Evolutionary conservation across 257 asterid species (phyloP).

Genomic region (Ilex asprella): DNA sequence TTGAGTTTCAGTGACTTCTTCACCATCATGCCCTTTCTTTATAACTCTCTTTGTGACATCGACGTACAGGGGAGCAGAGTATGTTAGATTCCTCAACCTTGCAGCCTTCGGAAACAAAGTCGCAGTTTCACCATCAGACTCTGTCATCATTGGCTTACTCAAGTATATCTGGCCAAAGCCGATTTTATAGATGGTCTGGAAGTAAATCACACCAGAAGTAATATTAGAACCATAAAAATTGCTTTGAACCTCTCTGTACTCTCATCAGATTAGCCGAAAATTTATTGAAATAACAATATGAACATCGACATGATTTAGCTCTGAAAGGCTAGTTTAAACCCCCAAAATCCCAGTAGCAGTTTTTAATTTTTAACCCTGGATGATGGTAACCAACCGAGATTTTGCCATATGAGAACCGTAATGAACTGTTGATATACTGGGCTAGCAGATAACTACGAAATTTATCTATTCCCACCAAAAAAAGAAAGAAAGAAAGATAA

Average conservation of each 20-base stretch:
- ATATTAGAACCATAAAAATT: neutral
- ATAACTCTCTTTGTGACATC: constrained; percentile 84
- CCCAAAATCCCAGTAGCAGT: too few species aligned
- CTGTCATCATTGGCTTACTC: constrained; percentile 99
- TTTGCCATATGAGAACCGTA: too few species aligned
- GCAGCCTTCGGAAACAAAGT: constrained; percentile 99
- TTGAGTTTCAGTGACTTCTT: constrained; percentile 95
- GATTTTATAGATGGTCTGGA: constrained; percentile 89
- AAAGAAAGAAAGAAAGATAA: too few species aligned
- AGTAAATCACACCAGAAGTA: neutral
- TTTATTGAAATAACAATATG: too few species aligned
- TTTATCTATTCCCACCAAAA: too few species aligned
- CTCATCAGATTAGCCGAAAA: neutral
- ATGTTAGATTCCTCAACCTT: constrained; percentile 89
- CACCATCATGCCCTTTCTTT: constrained; percentile 97
- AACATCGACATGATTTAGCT: too few species aligned
- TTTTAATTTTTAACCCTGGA: too few species aligned
- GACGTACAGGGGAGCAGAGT: constrained; percentile 93
- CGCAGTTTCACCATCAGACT: constrained; percentile 98
- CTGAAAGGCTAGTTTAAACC: too few species aligned
- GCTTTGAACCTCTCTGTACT: neutral
- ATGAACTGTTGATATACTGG: too few species aligned
- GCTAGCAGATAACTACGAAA: too few species aligned
- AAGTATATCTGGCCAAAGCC: constrained; percentile 90
- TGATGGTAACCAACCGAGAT: too few species aligned